These are phyloP conservation scores for Monosporascus ibericus DNA, from an alignment of 2,329 filamentous ascomycete genomes.

Conservation along the genomic window DNA sequence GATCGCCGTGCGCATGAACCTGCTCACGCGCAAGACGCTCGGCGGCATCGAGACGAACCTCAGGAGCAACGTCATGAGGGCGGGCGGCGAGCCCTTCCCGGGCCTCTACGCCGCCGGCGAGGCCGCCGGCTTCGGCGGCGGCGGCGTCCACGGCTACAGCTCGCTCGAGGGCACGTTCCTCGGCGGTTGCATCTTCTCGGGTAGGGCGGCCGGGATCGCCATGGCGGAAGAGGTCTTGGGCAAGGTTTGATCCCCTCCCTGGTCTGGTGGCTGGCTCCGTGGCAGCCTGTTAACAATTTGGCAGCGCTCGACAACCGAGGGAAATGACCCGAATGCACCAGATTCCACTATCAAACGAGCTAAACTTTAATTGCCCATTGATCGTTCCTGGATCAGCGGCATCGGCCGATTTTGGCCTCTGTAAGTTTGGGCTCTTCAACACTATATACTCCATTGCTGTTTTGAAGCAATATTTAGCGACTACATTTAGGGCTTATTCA, in stretches of 20 bases:
- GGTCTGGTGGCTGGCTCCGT: too few species aligned
- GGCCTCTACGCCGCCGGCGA: constrained; percentile 57
- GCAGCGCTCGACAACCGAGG: too few species aligned
- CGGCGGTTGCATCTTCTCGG: constrained; percentile 58
- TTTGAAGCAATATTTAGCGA: too few species aligned
- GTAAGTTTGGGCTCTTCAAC: too few species aligned
- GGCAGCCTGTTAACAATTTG: too few species aligned
- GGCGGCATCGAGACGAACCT: constrained; percentile 56
- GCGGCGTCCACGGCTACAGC: constrained; percentile 56
- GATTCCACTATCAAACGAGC: too few species aligned
- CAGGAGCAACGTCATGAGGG: constrained; percentile 46
- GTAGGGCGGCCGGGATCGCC: constrained; percentile 48
- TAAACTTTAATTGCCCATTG: too few species aligned
- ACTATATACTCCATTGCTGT: too few species aligned
- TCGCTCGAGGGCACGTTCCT: constrained; percentile 58
- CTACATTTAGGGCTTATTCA: too few species aligned
- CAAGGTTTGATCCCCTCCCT: not conserved
- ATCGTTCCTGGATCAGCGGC: too few species aligned
- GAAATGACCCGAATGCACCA: too few species aligned
- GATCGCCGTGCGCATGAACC: constrained; percentile 54
- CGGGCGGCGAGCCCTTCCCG: constrained; percentile 41
- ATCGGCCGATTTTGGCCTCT: too few species aligned
- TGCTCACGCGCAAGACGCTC: constrained; percentile 56
- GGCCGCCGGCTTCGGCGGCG: constrained; percentile 55
- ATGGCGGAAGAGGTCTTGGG: constrained; percentile 42